These are phyloP conservation scores for Curvularia lunata DNA, from an alignment of 2,329 filamentous ascomycete species.

Conservation along the genomic window DNA sequence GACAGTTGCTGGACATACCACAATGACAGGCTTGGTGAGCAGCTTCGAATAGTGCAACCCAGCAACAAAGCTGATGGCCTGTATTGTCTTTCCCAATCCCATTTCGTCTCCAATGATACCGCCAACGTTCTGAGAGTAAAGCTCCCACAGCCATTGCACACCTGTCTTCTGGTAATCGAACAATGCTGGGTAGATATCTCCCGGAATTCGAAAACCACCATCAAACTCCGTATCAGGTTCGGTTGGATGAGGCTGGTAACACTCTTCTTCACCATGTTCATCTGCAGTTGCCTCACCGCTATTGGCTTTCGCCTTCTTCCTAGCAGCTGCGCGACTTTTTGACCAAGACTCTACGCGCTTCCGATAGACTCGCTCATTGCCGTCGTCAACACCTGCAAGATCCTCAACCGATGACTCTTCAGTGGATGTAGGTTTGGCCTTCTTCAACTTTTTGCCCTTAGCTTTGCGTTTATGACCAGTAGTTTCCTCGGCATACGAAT, in stretches of 20 bases:
- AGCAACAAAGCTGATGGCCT: slow-evolving; percentile 81
- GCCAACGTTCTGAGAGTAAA: slow-evolving; percentile 87
- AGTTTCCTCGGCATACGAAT: slow-evolving; percentile 49
- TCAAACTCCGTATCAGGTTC: slow-evolving; percentile 77
- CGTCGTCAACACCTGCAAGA: slow-evolving; percentile 78
- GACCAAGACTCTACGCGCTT: slow-evolving; percentile 78
- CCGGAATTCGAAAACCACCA: slow-evolving; percentile 79
- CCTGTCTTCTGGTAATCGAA: slow-evolving; percentile 98
- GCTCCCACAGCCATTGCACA: slow-evolving; percentile 93
- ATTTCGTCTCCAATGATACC: slow-evolving; percentile 98
- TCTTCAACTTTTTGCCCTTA: slow-evolving; percentile 36
- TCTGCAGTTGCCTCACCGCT: slow-evolving; percentile 30
- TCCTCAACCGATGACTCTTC: slow-evolving; percentile 56
- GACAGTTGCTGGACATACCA: slow-evolving; percentile 92
- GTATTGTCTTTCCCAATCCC: slow-evolving; percentile 95
- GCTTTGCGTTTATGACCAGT: slow-evolving; percentile 50
- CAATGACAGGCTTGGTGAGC: slow-evolving; percentile 81
- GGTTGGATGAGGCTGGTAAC: slow-evolving; percentile 85
- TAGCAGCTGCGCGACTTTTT: slow-evolving; percentile 65
- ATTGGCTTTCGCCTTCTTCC: slow-evolving; percentile 55
- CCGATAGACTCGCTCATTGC: slow-evolving; percentile 82
- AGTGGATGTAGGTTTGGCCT: slow-evolving; percentile 25
- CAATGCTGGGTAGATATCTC: slow-evolving; percentile 88
- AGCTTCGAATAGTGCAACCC: slow-evolving; percentile 90
- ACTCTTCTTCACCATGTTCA: slow-evolving; percentile 65